Evolutionary conservation across 176 grass and related monocot species (phyloP), one percentile per base, ranked within the genome.

Genomic region (Paspalum vaginatum): DNA sequence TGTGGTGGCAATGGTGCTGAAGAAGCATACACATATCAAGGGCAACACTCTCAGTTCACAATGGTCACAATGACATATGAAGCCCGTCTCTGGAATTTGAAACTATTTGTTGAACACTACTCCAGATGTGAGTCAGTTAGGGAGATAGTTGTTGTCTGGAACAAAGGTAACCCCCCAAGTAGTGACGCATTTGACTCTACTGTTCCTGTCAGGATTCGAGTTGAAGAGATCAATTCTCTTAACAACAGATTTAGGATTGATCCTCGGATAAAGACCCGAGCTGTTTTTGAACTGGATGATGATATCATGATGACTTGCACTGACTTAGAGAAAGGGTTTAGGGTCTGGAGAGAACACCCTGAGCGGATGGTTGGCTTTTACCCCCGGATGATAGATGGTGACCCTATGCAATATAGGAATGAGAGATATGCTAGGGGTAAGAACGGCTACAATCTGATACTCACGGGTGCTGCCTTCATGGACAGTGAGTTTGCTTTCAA

Each of bases 301-400:
- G 96, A 99, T 61, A 99, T 99, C 80, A 89, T 99, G 96, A 99
- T 99, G 96, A 91, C 96, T 14, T 99, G 96, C 81, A 93, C 88
- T 81, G 96, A 99, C 53, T 46, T 99, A 5, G 96, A 99, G 81
- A 99, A 99, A 84, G 96, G 96, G 18, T 99, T 99, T 58, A 91
- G 37, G 79, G 96, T 91, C 48, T 99, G 96, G 96, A 91, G 96
- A 43, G 96, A 99, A 61, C 89, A 99, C 83, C 96, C 96, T 22
- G 85, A 95, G 65, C 77, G 82, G 27, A 89, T 99, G 56, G 96
- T 95, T 10, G 96, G 96, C 5, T 99, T 99, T 45, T 99, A 99
- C 73, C 96, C 96, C 5, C 83, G 96, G 44, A 81, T 99, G 79
- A 86, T 99, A 8, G 92, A 99, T 32, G 96, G 96, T 7, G 75